Evolutionary conservation across 2,329 filamentous ascomycete genomes (phyloP), one percentile per base, ranked within the genome.

Genomic region (Rhexocercosporidium sp.): DNA sequence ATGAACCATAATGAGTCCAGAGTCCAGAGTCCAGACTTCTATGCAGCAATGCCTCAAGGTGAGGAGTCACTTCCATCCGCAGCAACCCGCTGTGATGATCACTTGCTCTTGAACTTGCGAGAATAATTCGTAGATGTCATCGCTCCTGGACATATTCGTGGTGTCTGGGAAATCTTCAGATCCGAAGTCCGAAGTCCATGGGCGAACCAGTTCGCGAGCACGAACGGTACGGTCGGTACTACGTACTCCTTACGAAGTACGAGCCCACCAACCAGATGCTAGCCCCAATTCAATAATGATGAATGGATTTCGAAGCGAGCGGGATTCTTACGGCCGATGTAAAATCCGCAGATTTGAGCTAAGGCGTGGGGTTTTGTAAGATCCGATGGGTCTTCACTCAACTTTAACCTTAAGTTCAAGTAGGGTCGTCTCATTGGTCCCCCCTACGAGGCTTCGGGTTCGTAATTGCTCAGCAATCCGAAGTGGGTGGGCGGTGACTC

Each of bases 381-480:
- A 37, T 56, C 53, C 53, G 29, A 34, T 31, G 20, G 54, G 16
- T 37, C 22, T 57, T 22, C 34, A 41, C 34, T 18, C 20, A 57
- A 18, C 20, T 57, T 57, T 39, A 57, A 39, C 54, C 53, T 57
- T 59, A 57, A 37, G 29, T 49, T 41, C 39, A 39, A 39, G 31
- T 1, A 12, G 29, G 20, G 14, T 3, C 34, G 16, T 41, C 31
- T 31, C 25, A 65, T 65, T 65, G 62, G 62, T 41, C 31, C 16
- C 16, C 39, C 57, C 44, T 65, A 51, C 62, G 62, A 60, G 18
- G 34, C 54, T 56, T 54, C 47, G 47, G 60, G 31, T 25, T 63
- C 61, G 49, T 31, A 41, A 20, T 59, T n/a, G 44, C 31, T 53
- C 46, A 41, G 62, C 34, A 41, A 51, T 44, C 20, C 31, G 12